phyloP scores from a whole-genome alignment of 768 basidiomycete genomes.

The Auriscalpium microsporum region DNA sequence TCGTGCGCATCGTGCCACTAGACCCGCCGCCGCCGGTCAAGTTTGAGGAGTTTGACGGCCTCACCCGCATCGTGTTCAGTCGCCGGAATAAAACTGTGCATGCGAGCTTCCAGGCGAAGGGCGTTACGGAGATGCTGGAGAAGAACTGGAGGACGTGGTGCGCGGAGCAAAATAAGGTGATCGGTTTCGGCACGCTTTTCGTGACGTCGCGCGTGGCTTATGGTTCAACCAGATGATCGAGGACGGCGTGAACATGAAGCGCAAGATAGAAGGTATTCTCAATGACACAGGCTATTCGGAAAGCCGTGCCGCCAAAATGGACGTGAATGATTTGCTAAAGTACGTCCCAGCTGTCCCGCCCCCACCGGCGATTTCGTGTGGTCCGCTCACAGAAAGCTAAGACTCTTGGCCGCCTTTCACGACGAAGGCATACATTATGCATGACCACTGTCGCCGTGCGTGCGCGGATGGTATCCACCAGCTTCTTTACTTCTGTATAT shows the following conservation, averaged over 20 bases:
- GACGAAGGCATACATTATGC: slow-evolving; percentile 14
- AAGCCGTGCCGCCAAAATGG: slow-evolving; percentile 16
- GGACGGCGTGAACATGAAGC: slow-evolving; percentile 7
- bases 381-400: background rate
- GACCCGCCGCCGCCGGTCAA: slow-evolving; percentile 94
- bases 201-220: background rate
- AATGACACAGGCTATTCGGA: slow-evolving; percentile 11
- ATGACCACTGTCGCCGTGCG: background rate
- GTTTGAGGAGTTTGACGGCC: slow-evolving; percentile 97
- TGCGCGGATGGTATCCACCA: background rate
- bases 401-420: slow-evolving; percentile 12
- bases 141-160: slow-evolving; percentile 92
- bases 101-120: slow-evolving; percentile 88
- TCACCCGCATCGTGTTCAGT: slow-evolving; percentile 84
- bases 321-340: slow-evolving; percentile 14
- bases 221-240: slow-evolving; percentile 5
- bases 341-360: background rate
- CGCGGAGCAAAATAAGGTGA: slow-evolving; percentile 64
- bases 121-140: slow-evolving; percentile 91
- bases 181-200: slow-evolving; percentile 19
- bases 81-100: slow-evolving; percentile 85
- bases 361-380: background rate
- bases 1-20: slow-evolving; percentile 82
- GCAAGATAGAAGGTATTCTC: slow-evolving; percentile 11
- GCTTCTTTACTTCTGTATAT: too few species aligned